Conservation (phyloP, 495 filamentous ascomycete species). For the Podospora bellae-mahoneyi region DNA sequence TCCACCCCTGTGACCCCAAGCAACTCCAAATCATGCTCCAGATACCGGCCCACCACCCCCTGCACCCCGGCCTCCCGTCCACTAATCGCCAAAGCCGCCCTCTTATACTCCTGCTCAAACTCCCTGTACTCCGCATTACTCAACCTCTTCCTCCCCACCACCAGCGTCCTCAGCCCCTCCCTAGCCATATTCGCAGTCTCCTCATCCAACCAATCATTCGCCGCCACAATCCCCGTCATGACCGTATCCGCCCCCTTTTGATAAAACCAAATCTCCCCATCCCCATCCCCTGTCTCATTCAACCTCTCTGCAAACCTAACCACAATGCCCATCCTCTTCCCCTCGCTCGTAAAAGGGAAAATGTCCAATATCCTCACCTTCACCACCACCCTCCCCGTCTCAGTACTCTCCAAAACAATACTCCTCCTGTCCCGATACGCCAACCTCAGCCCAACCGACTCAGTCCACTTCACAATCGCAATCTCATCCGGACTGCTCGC, state of each 20-base stretch:
- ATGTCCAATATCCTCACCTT: slow-evolving; percentile 88
- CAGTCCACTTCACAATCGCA: slow-evolving; percentile 94
- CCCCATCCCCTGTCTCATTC: slow-evolving; percentile 38
- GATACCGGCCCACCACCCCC: slow-evolving; percentile 68
- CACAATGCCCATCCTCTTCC: slow-evolving; percentile 98
- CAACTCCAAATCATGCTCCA: slow-evolving; percentile 86
- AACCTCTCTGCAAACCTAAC: slow-evolving; percentile 68
- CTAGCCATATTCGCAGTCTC: slow-evolving; percentile 98
- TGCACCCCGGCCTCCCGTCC: slow-evolving; percentile 79
- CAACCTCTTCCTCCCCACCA: slow-evolving; percentile 82
- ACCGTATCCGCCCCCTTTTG: slow-evolving; percentile 98
- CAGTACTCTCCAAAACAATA: slow-evolving; percentile 76
- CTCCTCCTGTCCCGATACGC: slow-evolving; percentile 79
- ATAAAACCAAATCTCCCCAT: slow-evolving; percentile 92
- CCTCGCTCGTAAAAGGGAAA: slow-evolving; percentile 96
- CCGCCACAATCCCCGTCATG: slow-evolving; percentile 87
- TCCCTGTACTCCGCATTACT: slow-evolving; percentile 71
- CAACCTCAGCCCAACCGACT: slow-evolving; percentile 84
- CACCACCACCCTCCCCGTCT: slow-evolving; percentile 71
- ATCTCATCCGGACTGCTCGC: slow-evolving; percentile 98
- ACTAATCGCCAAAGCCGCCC: slow-evolving; percentile 75
- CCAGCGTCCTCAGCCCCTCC: slow-evolving; percentile 90
- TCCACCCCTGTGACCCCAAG: slow-evolving; percentile 97
- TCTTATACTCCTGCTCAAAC: slow-evolving; percentile 70
- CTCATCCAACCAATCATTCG: slow-evolving; percentile 98